Conservation (phyloP, 2,329 filamentous ascomycete species). For the Septoria petroselini region DNA sequence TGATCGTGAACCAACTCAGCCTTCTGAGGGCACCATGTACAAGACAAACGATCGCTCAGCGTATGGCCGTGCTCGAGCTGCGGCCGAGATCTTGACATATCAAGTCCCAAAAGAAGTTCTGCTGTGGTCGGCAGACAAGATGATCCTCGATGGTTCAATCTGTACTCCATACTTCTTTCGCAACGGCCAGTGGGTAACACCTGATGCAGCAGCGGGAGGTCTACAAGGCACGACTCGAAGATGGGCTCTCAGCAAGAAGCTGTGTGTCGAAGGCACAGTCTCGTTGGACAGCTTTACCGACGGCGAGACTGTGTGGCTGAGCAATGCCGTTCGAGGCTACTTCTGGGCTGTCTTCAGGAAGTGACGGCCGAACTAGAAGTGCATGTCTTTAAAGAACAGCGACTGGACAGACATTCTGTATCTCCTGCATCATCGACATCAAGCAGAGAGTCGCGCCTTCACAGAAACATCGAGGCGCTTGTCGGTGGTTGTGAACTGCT, state of each 20-base stretch:
- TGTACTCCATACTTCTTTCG: conserved; percentile 82
- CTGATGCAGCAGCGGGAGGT: conserved; percentile 65
- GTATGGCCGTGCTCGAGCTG: conserved; percentile 67
- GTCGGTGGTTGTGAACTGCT: too few relatives aligned
- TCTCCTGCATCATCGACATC: too few relatives aligned
- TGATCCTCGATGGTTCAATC: conserved; percentile 77
- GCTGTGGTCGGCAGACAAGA: conserved; percentile 61
- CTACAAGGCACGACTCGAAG: conserved; percentile 78
- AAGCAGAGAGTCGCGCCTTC: too few relatives aligned
- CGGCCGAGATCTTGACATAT: conserved; percentile 53
- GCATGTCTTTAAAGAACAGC: too few relatives aligned
- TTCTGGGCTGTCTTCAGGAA: conserved; percentile 30
- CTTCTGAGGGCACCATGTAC: conserved; percentile 69
- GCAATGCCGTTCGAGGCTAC: conserved; percentile 83
- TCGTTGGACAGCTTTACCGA: conserved; percentile 58
- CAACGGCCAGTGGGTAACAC: conserved; percentile 72
- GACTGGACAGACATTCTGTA: too few relatives aligned
- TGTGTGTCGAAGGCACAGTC: conserved; percentile 66
- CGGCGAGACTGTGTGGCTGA: conserved; percentile 81
- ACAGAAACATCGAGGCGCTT: too few relatives aligned
- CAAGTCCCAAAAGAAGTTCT: conserved; percentile 64
- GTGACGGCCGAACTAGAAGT: not conserved
- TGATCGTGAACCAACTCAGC: conserved; percentile 51
- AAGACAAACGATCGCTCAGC: conserved; percentile 75
- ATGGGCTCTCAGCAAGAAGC: conserved; percentile 69